A percentile compares a stretch with the other conserved stretches of the same genome.
phyloP scores from a whole-genome alignment of 2,329 filamentous ascomycete genomes.

The Didymosphaeria variabile region DNA sequence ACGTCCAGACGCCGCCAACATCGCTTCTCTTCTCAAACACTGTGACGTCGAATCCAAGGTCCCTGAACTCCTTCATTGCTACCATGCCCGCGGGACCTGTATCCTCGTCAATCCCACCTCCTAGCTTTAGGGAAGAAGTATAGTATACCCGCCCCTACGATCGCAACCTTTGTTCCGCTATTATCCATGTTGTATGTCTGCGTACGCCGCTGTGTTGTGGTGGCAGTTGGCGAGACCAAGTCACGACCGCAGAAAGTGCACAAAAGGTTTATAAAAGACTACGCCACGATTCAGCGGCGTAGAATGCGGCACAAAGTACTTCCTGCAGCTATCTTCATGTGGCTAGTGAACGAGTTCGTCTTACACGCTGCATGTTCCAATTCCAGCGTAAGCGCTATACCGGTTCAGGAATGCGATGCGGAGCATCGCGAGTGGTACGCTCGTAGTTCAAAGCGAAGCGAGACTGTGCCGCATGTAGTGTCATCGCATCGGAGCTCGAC shows the following conservation, averaged over 20 bases:
- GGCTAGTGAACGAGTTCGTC: not conserved
- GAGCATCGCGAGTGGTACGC: not conserved
- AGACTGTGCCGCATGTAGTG: not conserved
- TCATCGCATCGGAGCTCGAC: not conserved
- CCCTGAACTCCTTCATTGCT: conserved; percentile 8
- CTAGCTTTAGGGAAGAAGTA: not conserved
- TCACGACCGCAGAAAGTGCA: too few species aligned
- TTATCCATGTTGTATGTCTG: not conserved
- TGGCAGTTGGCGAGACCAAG: not conserved
- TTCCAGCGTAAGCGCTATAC: too few species aligned
- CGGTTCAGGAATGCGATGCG: too few species aligned
- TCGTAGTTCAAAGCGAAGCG: not conserved
- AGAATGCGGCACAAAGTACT: not conserved
- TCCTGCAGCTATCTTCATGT: too few species aligned
- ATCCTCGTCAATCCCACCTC: not conserved
- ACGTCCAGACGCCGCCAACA: conserved; percentile 6
- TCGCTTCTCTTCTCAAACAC: conserved; percentile 4
- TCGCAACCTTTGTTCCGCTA: conserved; percentile 1
- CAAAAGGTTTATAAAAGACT: not conserved
- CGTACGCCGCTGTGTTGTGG: not conserved
- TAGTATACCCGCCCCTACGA: conserved; percentile 1
- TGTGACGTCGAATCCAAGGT: conserved; percentile 5
- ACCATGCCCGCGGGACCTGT: conserved; percentile 2
- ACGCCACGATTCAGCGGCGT: not conserved
- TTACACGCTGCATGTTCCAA: not conserved